Base-by-base conservation (phyloP, 2,329 filamentous ascomycete genomes). In the Kalmusia sp. region DNA sequence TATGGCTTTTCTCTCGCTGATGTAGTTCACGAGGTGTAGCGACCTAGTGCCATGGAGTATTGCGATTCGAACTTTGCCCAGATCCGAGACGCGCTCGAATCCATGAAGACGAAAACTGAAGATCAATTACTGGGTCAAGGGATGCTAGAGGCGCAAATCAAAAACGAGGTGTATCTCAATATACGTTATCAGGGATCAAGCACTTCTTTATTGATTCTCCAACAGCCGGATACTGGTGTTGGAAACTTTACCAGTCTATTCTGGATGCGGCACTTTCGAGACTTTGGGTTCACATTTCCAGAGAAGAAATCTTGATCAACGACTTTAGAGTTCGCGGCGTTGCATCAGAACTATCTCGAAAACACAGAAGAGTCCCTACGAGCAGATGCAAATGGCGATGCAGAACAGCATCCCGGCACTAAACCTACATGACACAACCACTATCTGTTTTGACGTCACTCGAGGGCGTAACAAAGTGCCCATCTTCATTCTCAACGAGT, bases 1-100 rank as follows among this genome's bases (percentile, higher is more conserved):
- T 96, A 96, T 62, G 92, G 91, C 12, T 15, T 34, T 15, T 12
- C 9, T 6, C 31, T 34, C 14, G 31, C 31, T 6, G 31, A 34
- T n/a, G 9, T 15, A 12, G 31, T 34, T 6, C 27, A 28, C 6
- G 27, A 28, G 27, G 27, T 12, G 6, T 12, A 28, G 27, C 6
- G 27, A 28, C 27, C 27, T 15, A 14, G 6, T n/a, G 31, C 9
- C 7, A 12, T 15, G n/a, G 31, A 3, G 31, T 6, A 34, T 34
- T 6, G 9, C 3, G 31, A 34, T 15, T 11, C 31, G 31, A 34
- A 15, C 14, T 34, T 11, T 6, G 6, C 31, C n/a, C n/a, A n/a
- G n/a, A n/a, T n/a, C n/a, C n/a, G n/a, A n/a, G n/a, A n/a, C n/a
- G n/a, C n/a, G n/a, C n/a, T n/a, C n/a, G n/a, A n/a, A n/a, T n/a